phyloP scores from a whole-genome alignment of 2,329 filamentous ascomycete genomes.

The Apiospora phragmitis region DNA sequence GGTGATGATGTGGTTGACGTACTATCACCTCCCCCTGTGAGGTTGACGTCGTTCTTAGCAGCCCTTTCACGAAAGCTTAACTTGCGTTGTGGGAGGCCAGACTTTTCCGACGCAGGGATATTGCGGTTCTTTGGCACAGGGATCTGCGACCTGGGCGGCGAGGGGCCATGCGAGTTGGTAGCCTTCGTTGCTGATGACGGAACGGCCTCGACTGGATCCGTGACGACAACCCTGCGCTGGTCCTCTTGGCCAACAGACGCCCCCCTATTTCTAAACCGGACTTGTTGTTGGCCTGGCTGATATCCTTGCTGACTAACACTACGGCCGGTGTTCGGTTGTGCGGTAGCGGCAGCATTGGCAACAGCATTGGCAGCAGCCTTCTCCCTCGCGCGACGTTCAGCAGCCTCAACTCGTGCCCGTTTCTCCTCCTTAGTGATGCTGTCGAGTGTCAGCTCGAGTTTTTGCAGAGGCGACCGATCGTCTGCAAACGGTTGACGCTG shows the following conservation, averaged over 20 bases:
- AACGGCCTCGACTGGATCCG: neutral
- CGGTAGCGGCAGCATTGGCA: slow-evolving; percentile 38
- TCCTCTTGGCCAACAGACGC: slow-evolving; percentile 25
- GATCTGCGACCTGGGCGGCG: slow-evolving; percentile 31
- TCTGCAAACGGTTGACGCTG: slow-evolving; percentile 66
- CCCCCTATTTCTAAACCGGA: slow-evolving; percentile 32
- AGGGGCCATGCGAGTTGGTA: slow-evolving; percentile 32
- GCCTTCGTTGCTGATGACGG: slow-evolving; percentile 17
- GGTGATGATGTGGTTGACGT: slow-evolving; percentile 28
- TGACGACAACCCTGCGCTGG: slow-evolving; percentile 18
- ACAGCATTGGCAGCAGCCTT: slow-evolving; percentile 48
- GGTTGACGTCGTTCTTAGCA: slow-evolving; percentile 42
- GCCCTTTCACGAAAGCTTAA: slow-evolving; percentile 63
- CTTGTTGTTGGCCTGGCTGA: slow-evolving; percentile 22
- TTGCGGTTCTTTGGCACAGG: slow-evolving; percentile 26
- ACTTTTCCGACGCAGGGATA: slow-evolving; percentile 25
- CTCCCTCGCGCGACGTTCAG: slow-evolving; percentile 73
- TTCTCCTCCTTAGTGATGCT: slow-evolving; percentile 97
- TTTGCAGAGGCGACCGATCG: slow-evolving; percentile 88
- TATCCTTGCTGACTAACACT: slow-evolving; percentile 20
- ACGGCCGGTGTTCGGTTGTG: slow-evolving; percentile 17
- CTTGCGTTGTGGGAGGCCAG: slow-evolving; percentile 51
- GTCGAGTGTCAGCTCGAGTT: slow-evolving; percentile 84
- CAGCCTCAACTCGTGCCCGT: slow-evolving; percentile 78
- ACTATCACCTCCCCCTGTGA: slow-evolving; percentile 31